Base-by-base conservation (phyloP, 2,329 filamentous ascomycete genomes). In the Botrytis paeoniae region DNA sequence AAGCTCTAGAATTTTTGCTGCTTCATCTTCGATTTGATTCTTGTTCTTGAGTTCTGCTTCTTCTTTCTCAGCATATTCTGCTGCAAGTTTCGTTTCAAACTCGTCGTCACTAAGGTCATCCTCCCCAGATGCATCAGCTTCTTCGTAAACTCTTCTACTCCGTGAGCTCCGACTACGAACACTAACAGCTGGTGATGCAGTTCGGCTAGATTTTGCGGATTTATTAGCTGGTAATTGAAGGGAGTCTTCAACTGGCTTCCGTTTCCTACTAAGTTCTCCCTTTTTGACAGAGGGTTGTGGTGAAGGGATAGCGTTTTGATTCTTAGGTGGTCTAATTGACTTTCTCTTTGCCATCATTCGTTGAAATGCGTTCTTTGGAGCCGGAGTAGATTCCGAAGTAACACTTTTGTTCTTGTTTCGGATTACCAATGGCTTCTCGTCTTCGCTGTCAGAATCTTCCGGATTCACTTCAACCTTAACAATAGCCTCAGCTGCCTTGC, bases 1-100 rank as follows among this genome's bases (percentile, higher is more conserved):
- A 73, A 94, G 84, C 14, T 93, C 91, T 0, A 95, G 86, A 0
- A 90, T 94, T 66, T 90, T 88, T 0, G 88, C 87, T 2, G 88
- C 85, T 76, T 93, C 86, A 61, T 94, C 92, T 75, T 92, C 91
- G 51, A 71, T 71, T 54, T 65, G 73, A 8, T 66, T 69, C 29
- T 76, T 75, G 22, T 64, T 71, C 41, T 88, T 83, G 62, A 93
- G 90, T 73, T 91, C 89, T 0, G 83, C 81, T 0, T 81, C 79
- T 0, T 86, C 83, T 18, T 84, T 83, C 1, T 83, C 80, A 1
- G 81, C 83, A 37, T 90, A 82, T 74, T 92, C 89, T 4, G 89
- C 85, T 9, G 92, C 91, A 1, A 97, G 85, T 76, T 92, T 92
- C 0, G 89, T 87, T 81, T 97, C 95, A 79, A 96, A 98, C 76